phyloP scores from a whole-genome alignment of 1,284 basidiomycete genomes.

The Sphaerobolus stellatus region DNA sequence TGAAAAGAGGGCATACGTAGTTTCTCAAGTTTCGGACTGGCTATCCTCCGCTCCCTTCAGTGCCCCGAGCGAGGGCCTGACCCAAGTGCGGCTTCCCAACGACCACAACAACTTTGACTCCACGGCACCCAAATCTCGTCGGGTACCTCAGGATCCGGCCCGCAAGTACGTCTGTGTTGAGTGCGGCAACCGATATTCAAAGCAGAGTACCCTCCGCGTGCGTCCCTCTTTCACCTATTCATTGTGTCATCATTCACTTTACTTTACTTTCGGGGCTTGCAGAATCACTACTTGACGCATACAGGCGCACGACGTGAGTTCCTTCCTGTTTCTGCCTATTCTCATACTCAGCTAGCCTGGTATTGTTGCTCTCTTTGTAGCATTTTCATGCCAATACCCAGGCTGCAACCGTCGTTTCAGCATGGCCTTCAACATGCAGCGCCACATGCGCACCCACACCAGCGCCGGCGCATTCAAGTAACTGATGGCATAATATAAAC shows the following conservation, averaged over 20 bases:
- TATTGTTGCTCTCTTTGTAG: too few species aligned
- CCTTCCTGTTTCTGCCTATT: background rate
- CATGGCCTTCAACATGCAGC: slow-evolving; percentile 16
- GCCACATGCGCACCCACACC: slow-evolving; percentile 13
- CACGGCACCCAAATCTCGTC: background rate
- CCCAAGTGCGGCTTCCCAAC: too few species aligned
- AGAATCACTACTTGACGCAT: slow-evolving; percentile 12
- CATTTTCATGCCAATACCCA: slow-evolving; percentile 10
- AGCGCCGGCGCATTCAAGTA: slow-evolving; percentile 7
- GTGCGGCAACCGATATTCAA: slow-evolving; percentile 8
- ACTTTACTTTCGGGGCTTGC: background rate
- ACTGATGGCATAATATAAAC: too few species aligned
- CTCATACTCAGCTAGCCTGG: background rate
- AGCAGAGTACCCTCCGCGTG: slow-evolving; percentile 11
- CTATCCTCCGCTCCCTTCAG: too few species aligned
- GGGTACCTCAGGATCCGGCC: slow-evolving; percentile 1
- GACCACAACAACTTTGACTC: slow-evolving; percentile 1
- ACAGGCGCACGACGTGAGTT: slow-evolving; percentile 13
- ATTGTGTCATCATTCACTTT: background rate
- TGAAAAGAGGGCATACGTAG: too few species aligned
- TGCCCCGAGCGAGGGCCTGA: too few species aligned
- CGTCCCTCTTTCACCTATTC: background rate
- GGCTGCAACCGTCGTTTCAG: slow-evolving; percentile 16
- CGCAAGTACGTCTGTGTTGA: slow-evolving; percentile 6
- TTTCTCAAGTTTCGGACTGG: too few species aligned